Conservation (phyloP, 805 yeast genomes). For the Tetrapisispora fleetii region DNA sequence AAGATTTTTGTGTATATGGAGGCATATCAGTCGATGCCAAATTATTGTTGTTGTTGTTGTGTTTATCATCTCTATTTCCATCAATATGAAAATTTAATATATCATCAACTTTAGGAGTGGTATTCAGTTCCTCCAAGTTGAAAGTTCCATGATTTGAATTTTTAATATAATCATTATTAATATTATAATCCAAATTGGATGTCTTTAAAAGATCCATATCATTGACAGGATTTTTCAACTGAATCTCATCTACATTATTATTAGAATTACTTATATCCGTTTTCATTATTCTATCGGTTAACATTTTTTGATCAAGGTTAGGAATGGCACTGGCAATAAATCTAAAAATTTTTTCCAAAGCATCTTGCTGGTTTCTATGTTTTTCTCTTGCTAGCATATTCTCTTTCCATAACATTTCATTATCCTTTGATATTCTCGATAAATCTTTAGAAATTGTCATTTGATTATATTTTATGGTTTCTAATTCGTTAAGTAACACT, state of each 20-base stretch:
- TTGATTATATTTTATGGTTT: constrained; percentile 68
- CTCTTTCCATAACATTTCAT: constrained; percentile 87
- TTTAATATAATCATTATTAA: neutral
- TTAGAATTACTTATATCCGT: neutral
- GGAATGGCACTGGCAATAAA: constrained; percentile 65
- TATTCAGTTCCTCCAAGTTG: neutral
- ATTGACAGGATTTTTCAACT: neutral
- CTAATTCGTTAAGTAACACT: constrained; percentile 55
- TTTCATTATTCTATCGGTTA: constrained; percentile 16
- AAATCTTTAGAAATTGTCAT: constrained; percentile 74
- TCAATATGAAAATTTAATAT: constrained; percentile 2
- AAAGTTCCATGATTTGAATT: neutral
- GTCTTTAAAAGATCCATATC: neutral
- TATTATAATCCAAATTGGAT: neutral
- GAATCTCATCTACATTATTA: neutral
- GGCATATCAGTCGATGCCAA: neutral
- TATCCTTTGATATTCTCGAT: constrained; percentile 73
- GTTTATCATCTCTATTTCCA: neutral
- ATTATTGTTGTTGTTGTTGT: neutral
- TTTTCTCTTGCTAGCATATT: constrained; percentile 74
- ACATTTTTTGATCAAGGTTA: constrained; percentile 23
- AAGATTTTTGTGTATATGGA: neutral
- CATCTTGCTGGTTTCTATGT: constrained; percentile 75
- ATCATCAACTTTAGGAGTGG: neutral
- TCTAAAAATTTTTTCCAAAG: constrained; percentile 76